Base-by-base conservation (phyloP, 2,329 filamentous ascomycete genomes). In the Acrocalymma vagum region DNA sequence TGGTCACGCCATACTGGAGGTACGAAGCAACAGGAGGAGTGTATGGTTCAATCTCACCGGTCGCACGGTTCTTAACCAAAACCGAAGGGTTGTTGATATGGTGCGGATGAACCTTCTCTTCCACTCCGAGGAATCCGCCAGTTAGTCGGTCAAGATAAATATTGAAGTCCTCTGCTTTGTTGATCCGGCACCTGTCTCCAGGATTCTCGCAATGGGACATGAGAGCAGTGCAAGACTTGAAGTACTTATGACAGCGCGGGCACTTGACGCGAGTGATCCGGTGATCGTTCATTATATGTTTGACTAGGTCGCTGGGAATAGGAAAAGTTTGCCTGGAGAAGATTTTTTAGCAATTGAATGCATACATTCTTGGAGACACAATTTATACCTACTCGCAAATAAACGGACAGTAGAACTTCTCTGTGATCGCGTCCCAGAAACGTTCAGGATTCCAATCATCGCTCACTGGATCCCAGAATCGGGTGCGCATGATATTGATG, bases 331-430 rank as follows among this genome's bases (percentile, higher is more conserved):
- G 61, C 22, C 58, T 66, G 22, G 8, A 10, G 8, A 26, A 15
- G 1, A n/a, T n/a, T 10, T 3, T 51, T 38, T 45, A 46, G 32
- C 28, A 34, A 22, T 10, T 14, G 8, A 9, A 8, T 21, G 6
- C 15, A 10, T 5, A 3, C 8, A 29, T 3, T 9, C 4, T 14
- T 10, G n/a, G 17, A n/a, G 6, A 5, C n/a, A n/a, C n/a, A n/a
- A n/a, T n/a, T n/a, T n/a, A n/a, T n/a, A 56, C 62, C 71, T 70
- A 81, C 75, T 69, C 65, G 75, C 84, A 86, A 3, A 61, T 52
- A 39, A 79, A 74, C 0, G 83, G 83, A 38, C 84, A 87, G 38
- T 64, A 70, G 66, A 75, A 87, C 32, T 68, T 72, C 29, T 67
- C 59, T 1, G 72, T 66, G 20, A 74, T 62, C 0, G 62, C 36